These are phyloP conservation scores for Cryptococcus maquisensis DNA, from an alignment of 1,284 basidiomycete species.

Conservation along the genomic window DNA sequence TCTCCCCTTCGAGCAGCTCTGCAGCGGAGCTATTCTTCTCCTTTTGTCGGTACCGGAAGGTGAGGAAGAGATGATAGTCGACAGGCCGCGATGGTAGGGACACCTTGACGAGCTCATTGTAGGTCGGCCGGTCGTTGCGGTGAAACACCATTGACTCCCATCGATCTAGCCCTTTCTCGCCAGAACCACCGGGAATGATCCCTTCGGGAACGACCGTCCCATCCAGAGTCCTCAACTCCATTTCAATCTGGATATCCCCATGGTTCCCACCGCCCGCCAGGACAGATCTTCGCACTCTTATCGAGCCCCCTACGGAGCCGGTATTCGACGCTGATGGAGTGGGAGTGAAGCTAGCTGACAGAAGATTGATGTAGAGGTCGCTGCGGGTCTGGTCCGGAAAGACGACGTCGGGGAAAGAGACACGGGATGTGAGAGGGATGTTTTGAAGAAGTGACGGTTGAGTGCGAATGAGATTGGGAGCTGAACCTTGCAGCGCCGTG, in stretches of 20 bases:
- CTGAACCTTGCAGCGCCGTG: slow-evolving; percentile 81
- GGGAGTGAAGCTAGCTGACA: slow-evolving; percentile 76
- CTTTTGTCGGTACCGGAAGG: slow-evolving; percentile 75
- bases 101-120: slow-evolving; percentile 88
- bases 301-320: slow-evolving; percentile 24
- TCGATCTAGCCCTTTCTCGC: slow-evolving; percentile 71
- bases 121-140: slow-evolving; percentile 79
- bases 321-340: slow-evolving; percentile 46
- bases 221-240: slow-evolving; percentile 76
- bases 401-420: slow-evolving; percentile 96
- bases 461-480: slow-evolving; percentile 68
- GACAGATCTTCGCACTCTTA: slow-evolving; percentile 39
- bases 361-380: slow-evolving; percentile 90
- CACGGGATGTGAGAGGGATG: slow-evolving; percentile 72
- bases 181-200: slow-evolving; percentile 76
- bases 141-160: slow-evolving; percentile 89
- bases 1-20: slow-evolving; percentile 52
- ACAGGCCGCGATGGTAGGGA: slow-evolving; percentile 61
- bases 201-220: slow-evolving; percentile 66
- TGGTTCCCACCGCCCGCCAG: slow-evolving; percentile 16
- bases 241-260: slow-evolving; percentile 80
- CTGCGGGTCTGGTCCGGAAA: slow-evolving; percentile 90
- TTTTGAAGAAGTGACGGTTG: slow-evolving; percentile 83
- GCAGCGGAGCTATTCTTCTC: slow-evolving; percentile 24
- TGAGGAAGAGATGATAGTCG: slow-evolving; percentile 89